These are phyloP conservation scores for Pulveroboletus sp. DNA, from an alignment of 768 basidiomycete genomes.

Conservation along the genomic window DNA sequence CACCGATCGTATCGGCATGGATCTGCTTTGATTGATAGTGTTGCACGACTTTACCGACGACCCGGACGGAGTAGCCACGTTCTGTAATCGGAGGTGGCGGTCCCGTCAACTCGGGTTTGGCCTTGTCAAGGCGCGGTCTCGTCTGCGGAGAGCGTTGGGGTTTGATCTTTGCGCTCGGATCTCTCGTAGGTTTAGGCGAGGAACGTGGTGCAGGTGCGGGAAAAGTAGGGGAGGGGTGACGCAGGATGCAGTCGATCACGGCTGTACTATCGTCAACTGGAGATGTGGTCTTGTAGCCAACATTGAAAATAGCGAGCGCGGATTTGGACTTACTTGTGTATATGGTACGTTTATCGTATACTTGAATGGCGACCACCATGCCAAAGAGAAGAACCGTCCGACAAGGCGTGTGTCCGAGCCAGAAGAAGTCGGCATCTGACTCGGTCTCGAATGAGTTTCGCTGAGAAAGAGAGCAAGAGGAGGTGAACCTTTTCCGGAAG, in stretches of 20 bases:
- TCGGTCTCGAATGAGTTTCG: not conserved
- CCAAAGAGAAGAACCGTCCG: conserved; percentile 58
- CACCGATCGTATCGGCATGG: conserved; percentile 48
- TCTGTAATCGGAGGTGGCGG: conserved; percentile 36
- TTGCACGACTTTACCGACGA: conserved; percentile 42
- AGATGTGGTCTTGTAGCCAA: not conserved
- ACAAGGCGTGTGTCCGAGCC: conserved; percentile 70
- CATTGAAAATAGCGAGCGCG: not conserved
- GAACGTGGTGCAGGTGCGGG: conserved; percentile 8
- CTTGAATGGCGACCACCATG: conserved; percentile 57
- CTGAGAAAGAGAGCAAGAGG: not conserved
- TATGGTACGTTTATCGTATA: conserved; percentile 53
- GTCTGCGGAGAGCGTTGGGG: conserved; percentile 7
- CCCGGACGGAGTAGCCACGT: conserved; percentile 44
- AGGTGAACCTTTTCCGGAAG: conserved; percentile 28
- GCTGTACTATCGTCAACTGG: conserved; percentile 76
- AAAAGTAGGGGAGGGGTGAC: conserved; percentile 31
- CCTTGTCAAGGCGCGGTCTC: conserved; percentile 13
- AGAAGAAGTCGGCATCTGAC: conserved; percentile 57
- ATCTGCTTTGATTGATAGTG: conserved; percentile 44
- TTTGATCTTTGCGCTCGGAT: not conserved
- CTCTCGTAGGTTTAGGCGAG: conserved; percentile 3
- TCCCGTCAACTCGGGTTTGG: conserved; percentile 2
- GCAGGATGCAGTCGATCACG: conserved; percentile 62
- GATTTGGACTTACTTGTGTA: conserved; percentile 45